Conservation (phyloP, 2,329 filamentous ascomycete species). For the Furcasterigmium sp. region DNA sequence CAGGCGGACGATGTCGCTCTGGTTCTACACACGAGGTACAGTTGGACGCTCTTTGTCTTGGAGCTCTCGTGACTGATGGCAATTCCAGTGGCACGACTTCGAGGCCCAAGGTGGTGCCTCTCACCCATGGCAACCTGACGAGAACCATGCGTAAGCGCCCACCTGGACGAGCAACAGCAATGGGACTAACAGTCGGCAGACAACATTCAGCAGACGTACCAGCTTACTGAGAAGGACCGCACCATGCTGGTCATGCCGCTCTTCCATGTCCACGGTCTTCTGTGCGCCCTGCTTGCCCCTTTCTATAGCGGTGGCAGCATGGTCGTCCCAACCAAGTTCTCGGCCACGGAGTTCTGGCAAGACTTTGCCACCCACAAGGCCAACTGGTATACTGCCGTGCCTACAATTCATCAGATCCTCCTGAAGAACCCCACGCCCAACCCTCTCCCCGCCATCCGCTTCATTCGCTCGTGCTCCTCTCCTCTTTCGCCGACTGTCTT, state of each 20-base stretch:
- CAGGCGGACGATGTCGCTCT: constrained; percentile 76
- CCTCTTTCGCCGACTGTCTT: constrained; percentile 79
- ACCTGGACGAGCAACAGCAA: no score
- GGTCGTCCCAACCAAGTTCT: constrained; percentile 74
- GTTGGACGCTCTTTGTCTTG: no score
- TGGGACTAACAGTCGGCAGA: constrained; percentile 28
- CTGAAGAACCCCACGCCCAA: constrained; percentile 66
- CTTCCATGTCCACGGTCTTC: constrained; percentile 85
- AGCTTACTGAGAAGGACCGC: constrained; percentile 64
- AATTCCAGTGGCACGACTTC: constrained; percentile 68
- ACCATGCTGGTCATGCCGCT: constrained; percentile 88
- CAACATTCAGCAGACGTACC: constrained; percentile 76
- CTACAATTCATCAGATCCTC: constrained; percentile 86
- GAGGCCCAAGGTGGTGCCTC: constrained; percentile 75
- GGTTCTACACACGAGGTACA: constrained; percentile 68
- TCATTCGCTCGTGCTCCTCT: constrained; percentile 83
- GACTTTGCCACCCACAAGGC: constrained; percentile 70
- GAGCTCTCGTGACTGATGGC: no score
- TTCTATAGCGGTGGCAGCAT: constrained; percentile 72
- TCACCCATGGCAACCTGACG: constrained; percentile 76
- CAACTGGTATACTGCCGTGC: constrained; percentile 92
- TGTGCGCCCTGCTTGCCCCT: constrained; percentile 76
- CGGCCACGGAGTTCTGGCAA: constrained; percentile 75
- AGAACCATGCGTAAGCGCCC: constrained; percentile 64
- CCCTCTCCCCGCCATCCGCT: constrained; percentile 69